Evolutionary conservation across 2,329 filamentous ascomycete genomes (phyloP), one percentile per base, ranked within the genome.

Genomic region (Emergomyces africanus): DNA sequence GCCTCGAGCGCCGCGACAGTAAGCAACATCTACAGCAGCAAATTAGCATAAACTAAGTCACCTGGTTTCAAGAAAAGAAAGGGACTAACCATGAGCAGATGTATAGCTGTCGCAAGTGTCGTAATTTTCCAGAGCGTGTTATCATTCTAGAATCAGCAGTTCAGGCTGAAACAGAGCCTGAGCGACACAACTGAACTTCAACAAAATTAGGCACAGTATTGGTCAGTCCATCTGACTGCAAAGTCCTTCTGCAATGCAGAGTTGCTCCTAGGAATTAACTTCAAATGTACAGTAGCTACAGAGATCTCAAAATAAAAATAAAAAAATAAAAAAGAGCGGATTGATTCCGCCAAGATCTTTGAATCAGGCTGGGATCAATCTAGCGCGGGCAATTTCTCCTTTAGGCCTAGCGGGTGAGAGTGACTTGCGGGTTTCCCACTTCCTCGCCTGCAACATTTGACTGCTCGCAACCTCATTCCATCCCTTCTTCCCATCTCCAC

Each of bases 1-100:
- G 59, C 58, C 54, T 59, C 50, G 54, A 64, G 61, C n/a, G 57
- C 53, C 37, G 58, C 59, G 30, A 61, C 61, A n/a, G 56, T 59
- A 30, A 64, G 60, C 46, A 57, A 57, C 61, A 63, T 64, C 41
- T 59, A 46, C 9, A 33, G 3, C n/a, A 35, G 6, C 39, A 8
- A 39, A 39, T 54, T 12, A 54, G 50, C 50, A 58, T 14, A 5
- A 39, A 14, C 25, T 28, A 14, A 14, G 28, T 20, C 3, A 30
- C 25, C 25, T 41, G 1, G 35, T 37, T 23, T 23, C 18, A 33
- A 1, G 18, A 14, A 14, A 35, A 50, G 15, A 30, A 55, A 18
- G 39, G n/a, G n/a, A 42, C 30, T 30, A 44, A 33, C 23, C 39
- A 14, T 30, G 25, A 20, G 18, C 23, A 53, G n/a, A 5, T n/a